Evolutionary conservation across 768 basidiomycete species (phyloP).

Genomic region (Termitomyces sp.): DNA sequence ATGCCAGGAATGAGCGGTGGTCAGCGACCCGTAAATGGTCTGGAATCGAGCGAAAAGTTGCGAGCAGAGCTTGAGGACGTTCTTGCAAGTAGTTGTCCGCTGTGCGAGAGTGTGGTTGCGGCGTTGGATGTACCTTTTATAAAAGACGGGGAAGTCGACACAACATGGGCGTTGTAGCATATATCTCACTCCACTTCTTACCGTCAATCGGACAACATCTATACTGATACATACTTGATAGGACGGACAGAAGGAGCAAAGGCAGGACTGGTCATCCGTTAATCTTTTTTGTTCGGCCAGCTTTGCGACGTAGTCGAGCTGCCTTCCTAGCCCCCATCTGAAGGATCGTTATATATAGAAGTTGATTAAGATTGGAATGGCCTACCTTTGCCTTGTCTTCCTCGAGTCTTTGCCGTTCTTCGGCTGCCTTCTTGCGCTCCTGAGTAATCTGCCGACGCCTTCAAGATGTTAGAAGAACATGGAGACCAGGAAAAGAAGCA

Average conservation of each 20-base stretch:
- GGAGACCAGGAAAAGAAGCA: background rate
- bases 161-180: slow-evolving; percentile 65
- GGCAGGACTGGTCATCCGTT: slow-evolving; percentile 46
- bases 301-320: slow-evolving; percentile 63
- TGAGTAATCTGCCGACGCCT: slow-evolving; percentile 65
- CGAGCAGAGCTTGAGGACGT: slow-evolving; percentile 85
- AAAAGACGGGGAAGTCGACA: slow-evolving; percentile 69
- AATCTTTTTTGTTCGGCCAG: slow-evolving; percentile 76
- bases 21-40: slow-evolving; percentile 43
- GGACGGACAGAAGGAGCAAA: background rate
- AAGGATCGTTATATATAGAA: background rate
- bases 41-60: slow-evolving; percentile 55
- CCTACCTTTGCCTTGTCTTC: slow-evolving; percentile 60
- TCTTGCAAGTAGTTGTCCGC: slow-evolving; percentile 82
- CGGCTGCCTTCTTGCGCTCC: slow-evolving; percentile 66
- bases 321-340: slow-evolving; percentile 82
- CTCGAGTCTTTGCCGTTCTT: slow-evolving; percentile 64
- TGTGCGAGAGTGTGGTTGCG: slow-evolving; percentile 87
- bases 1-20: slow-evolving; percentile 63
- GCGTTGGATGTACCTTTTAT: slow-evolving; percentile 87
- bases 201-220: slow-evolving; percentile 2
- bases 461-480: slow-evolving; percentile 5
- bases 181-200: background rate
- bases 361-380: slow-evolving; percentile 1
- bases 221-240: slow-evolving; percentile 8